Evolutionary conservation across 2,329 filamentous ascomycete genomes (phyloP).

Genomic region (Coniella lustricola): DNA sequence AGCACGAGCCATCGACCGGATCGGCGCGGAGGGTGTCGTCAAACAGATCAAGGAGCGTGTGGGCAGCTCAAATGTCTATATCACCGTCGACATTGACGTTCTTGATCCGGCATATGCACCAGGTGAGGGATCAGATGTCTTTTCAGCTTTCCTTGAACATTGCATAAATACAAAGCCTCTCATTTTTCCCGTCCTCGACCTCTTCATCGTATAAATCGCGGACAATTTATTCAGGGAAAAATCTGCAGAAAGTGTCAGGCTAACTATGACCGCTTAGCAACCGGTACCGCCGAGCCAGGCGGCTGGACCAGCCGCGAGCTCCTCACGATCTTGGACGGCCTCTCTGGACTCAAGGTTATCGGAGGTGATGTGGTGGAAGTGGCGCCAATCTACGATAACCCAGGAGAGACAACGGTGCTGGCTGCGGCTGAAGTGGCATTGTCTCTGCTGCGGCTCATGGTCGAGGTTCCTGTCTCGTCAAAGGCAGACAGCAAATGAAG

Average conservation of each 20-base stretch:
- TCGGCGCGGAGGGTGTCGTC: constrained; percentile 59
- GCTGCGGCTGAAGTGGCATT: constrained; percentile 15
- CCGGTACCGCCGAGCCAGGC: constrained; percentile 71
- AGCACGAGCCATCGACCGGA: constrained; percentile 62
- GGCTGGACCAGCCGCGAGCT: constrained; percentile 76
- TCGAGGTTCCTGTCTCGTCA: constrained; percentile 16
- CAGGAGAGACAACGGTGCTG: constrained; percentile 56
- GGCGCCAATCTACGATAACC: constrained; percentile 67
- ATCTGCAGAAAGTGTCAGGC: too few species aligned
- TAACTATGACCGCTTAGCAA: constrained; percentile 38
- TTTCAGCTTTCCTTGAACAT: too few species aligned
- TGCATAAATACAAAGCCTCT: too few species aligned
- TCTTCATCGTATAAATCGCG: too few species aligned
- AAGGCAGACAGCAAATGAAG: constrained; percentile 13
- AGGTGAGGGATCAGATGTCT: constrained; percentile 28
- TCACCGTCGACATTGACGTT: constrained; percentile 75
- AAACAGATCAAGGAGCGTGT: constrained; percentile 53
- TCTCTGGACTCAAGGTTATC: constrained; percentile 65
- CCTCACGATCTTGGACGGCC: constrained; percentile 64
- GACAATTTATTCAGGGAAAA: too few species aligned
- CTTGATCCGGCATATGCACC: constrained; percentile 64
- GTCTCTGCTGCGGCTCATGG: constrained; percentile 19
- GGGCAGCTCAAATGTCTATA: constrained; percentile 50
- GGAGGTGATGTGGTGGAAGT: constrained; percentile 79
- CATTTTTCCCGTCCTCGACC: too few species aligned